Base-by-base conservation (phyloP, 345 rosid genomes). In the Citrus maxima region DNA sequence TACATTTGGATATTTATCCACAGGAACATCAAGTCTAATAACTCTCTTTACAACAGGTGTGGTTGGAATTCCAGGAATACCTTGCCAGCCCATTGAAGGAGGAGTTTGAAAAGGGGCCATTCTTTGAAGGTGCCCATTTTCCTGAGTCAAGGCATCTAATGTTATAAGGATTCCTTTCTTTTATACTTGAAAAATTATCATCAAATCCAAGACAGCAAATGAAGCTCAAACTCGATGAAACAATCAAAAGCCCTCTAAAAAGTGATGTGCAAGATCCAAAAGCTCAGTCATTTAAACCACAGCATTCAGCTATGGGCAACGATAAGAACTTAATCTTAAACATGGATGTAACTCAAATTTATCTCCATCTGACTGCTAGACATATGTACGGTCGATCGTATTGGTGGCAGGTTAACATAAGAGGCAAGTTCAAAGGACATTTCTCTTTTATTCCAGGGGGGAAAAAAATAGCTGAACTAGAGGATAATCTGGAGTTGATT, bases 21-120 rank as follows among this genome's bases (percentile, higher is more conserved):
- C 96, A 6, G 99, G 99, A 73, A 95, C 95, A 84, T 95, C 98
- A 78, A 95, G 98, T 77, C 97, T 89, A 79, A 93, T 64, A 40
- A 93, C 90, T 90, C 82, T 89, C 82, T 91, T 93, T 60, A 91
- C 91, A 62, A 88, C 80, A 30, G 97, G 92, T 34, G 93, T 81
- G 46, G 82, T 59, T 42, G 90, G 93, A 75, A 90, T 82, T 58
- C 96, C 90, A 2, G 93, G 87, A 81, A 87, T 85, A 76, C 92
- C 96, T 32, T 91, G 81, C 99, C 97, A 95, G 76, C 96, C 93
- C 65, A 86, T 77, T 71, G 97, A 12, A 42, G 51, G 61, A 79
- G 93, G 75, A 78, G 90, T 75, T 77, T 88, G 98, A 80, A 87
- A 83, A 65, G 93, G 86, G 46, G 93, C 87, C 80, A 81, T 82